Evolutionary conservation across 139 green algal species (phyloP).

Genomic region (Eudorina sp.): DNA sequence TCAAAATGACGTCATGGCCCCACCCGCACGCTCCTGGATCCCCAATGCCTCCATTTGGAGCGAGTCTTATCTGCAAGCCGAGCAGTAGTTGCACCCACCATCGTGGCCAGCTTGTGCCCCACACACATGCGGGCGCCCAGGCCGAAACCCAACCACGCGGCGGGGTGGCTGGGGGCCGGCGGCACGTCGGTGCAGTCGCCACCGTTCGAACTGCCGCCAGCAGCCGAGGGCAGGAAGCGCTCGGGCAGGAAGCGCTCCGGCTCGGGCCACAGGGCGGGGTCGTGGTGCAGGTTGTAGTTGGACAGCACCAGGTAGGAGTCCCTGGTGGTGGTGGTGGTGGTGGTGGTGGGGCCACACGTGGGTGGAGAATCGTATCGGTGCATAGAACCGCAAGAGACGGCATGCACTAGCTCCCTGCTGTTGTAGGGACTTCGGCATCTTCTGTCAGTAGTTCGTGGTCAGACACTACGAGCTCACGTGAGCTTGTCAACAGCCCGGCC

Average conservation of each 20-base stretch:
- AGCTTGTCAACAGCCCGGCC: too few relatives aligned
- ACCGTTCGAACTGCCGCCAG: neutral
- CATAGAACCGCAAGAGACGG: too few relatives aligned
- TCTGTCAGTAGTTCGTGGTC: too few relatives aligned
- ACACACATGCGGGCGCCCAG: constrained; percentile 19
- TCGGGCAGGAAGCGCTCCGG: constrained; percentile 63
- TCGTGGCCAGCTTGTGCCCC: constrained; percentile 8
- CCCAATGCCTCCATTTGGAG: too few relatives aligned
- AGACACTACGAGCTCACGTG: too few relatives aligned
- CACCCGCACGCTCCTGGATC: too few relatives aligned
- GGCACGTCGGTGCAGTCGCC: too few relatives aligned
- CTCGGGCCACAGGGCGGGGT: constrained; percentile 61
- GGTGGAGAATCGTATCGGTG: too few relatives aligned
- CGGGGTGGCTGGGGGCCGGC: neutral
- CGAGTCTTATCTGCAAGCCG: neutral
- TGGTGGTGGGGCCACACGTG: too few relatives aligned
- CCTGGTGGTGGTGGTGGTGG: neutral
- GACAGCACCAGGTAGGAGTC: neutral
- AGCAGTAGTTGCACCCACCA: neutral
- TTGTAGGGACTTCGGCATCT: too few relatives aligned
- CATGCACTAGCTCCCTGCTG: too few relatives aligned
- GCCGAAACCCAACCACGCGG: constrained; percentile 1
- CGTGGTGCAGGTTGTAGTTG: constrained; percentile 62
- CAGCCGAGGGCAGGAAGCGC: constrained; percentile 58
- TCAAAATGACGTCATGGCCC: too few relatives aligned